Base-by-base conservation (phyloP, 768 basidiomycete species). In the Sporobolomyces pararoseus region DNA sequence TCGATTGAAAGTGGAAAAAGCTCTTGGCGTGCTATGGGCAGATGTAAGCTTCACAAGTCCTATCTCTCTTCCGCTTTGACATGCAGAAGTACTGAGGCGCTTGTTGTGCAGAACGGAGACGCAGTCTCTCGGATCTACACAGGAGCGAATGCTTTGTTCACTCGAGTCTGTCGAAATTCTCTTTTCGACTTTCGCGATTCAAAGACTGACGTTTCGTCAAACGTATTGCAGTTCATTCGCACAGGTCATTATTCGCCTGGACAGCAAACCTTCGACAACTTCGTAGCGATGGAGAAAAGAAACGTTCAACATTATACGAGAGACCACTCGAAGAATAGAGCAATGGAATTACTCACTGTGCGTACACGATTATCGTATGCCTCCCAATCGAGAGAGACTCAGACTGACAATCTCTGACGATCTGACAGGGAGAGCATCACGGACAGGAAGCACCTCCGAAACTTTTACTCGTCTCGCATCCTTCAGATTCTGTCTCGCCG, bases 291-390 rank as follows among this genome's bases (percentile, higher is more conserved):
- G 21, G 51, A 47, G 29, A 21, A 13, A 32, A 57, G 66, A 19
- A 6, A 21, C 23, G 25, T 46, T 9, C 66, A 67, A 39, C 37
- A 44, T 25, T 17, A 23, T n/a, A 7, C 39, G 1, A n/a, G 19
- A 37, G 67, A 69, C 39, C 29, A 51, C 16, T n/a, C 9, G 27
- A 69, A 69, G 31, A 69, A 63, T 55, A 0, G n/a, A 7, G 61
- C 68, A 31, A 52, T 51, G 37, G 68, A 69, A 39, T 23, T 69
- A 4, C 46, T 69, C 16, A 69, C 68, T 4, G 68, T 69, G 2
- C 68, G 65, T 32, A 42, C 13, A 53, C n/a, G 14, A 7, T 47
- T 47, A 47, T n/a, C 14, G 7, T 23, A 17, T 17, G 39, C 17
- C 39, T 42, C 39, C 39, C 53, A 23, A n/a, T n/a, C n/a, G n/a